Conservation (phyloP, 345 rosid species). For the Acer campestre region DNA sequence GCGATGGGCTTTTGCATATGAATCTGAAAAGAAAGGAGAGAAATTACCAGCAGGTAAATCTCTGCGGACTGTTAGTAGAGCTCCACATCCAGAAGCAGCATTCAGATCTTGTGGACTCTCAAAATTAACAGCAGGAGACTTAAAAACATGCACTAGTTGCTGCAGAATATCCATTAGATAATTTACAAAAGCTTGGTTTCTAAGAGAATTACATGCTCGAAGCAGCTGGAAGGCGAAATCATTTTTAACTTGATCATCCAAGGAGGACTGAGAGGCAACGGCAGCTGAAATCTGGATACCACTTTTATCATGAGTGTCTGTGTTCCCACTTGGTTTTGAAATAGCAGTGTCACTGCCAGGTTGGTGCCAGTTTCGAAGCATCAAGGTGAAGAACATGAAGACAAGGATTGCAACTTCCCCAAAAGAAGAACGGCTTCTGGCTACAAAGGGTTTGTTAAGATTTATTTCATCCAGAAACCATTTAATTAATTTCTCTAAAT, state of each 20-base stretch:
- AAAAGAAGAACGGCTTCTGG: constrained; percentile 66
- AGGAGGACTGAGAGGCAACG: constrained; percentile 53
- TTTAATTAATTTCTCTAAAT: constrained; percentile 80
- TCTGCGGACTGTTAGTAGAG: constrained; percentile 81
- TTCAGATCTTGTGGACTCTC: constrained; percentile 63
- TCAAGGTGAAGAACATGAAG: constrained; percentile 97
- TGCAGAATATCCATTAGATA: constrained; percentile 95
- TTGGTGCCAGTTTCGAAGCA: constrained; percentile 99
- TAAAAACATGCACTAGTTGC: constrained; percentile 85
- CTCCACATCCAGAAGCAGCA: constrained; percentile 94
- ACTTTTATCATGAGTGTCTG: constrained; percentile 66
- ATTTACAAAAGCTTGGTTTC: constrained; percentile 85
- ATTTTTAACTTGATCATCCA: constrained; percentile 77
- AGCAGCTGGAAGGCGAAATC: constrained; percentile 82
- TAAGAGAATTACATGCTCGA: constrained; percentile 78
- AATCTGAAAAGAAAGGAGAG: constrained; percentile 97
- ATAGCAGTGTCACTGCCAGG: constrained; percentile 76
- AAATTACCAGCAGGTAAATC: constrained; percentile 94
- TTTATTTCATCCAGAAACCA: constrained; percentile 92
- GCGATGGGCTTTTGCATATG: constrained; percentile 92
- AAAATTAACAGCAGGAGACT: constrained; percentile 61
- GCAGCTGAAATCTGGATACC: constrained; percentile 47
- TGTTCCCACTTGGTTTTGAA: constrained; percentile 51
- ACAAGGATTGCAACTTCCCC: constrained; percentile 93
- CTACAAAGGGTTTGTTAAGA: constrained; percentile 68